These are phyloP conservation scores for Cardamine chenopodiifolia DNA, from an alignment of 345 rosid genomes.

Conservation along the genomic window DNA sequence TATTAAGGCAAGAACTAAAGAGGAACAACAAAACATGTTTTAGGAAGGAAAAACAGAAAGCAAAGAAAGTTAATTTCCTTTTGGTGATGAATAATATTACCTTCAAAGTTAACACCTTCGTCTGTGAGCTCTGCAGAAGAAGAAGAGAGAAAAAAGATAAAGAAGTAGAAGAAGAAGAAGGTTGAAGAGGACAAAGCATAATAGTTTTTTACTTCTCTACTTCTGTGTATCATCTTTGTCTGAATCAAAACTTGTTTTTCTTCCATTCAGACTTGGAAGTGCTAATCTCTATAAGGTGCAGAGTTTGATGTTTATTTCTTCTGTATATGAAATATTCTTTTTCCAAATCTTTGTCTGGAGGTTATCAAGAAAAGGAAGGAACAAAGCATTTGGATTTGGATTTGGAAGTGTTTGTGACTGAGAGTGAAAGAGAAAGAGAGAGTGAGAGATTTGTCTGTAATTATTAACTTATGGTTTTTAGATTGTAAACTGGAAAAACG, in stretches of 20 bases:
- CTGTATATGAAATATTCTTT: constrained; percentile 14
- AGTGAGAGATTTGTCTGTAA: constrained; percentile 40
- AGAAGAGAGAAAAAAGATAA: constrained; percentile 30
- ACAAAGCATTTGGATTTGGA: constrained; percentile 31
- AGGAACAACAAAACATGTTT: constrained; percentile 2
- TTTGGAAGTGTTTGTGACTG: constrained; percentile 31
- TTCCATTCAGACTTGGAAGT: constrained; percentile 13
- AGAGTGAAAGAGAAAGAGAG: constrained; percentile 25
- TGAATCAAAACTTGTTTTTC: constrained; percentile 14
- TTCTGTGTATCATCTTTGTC: constrained; percentile 43
- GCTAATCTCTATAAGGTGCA: not conserved
- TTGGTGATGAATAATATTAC: constrained; percentile 43
- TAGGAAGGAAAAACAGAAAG: not conserved
- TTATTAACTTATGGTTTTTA: constrained; percentile 33
- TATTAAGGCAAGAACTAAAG: constrained; percentile 77
- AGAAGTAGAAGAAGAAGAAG: constrained; percentile 36
- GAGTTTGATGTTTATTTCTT: constrained; percentile 14
- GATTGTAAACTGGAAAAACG: constrained; percentile 34
- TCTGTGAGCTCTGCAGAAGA: constrained; percentile 68
- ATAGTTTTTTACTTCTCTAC: constrained; percentile 27
- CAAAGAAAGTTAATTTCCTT: not conserved
- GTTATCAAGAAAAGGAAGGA: constrained; percentile 18
- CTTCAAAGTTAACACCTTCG: constrained; percentile 88
- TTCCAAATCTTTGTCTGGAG: constrained; percentile 20
- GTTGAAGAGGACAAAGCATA: constrained; percentile 37